Base-by-base conservation (phyloP, 306 rosid species). In the Benincasa hispida region DNA sequence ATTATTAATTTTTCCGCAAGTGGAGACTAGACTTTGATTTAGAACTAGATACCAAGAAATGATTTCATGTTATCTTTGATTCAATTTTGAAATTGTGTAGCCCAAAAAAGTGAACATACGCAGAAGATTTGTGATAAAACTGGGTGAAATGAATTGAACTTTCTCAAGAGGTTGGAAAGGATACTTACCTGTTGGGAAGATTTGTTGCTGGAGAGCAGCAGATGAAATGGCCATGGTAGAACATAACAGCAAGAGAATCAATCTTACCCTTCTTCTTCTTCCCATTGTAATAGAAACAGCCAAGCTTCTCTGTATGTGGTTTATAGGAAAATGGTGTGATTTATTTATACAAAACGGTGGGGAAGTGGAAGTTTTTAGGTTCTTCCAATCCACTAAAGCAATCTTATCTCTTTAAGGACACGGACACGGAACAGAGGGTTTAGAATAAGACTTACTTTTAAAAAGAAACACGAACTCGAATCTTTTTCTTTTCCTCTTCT, bases 131-230 rank as follows among this genome's bases (percentile, higher is more conserved):
- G 17, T 57, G 62, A 57, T 57, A 57, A 57, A 60, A 60, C 10
- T 2, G 25, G 48, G 4, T 37, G 51, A 37, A 50, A 5, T 50
- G 69, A 74, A 50, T 17, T 50, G 69, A 74, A 25, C 60, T 5
- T 70, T 6, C 0, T 50, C 13, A 8, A 69, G 15, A 75, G 59
- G 57, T 62, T 21, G n/a, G 25, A 51, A 60, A n/a, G 24, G 77
- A 13, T 68, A 81, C 55, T 69, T 22, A 87, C 97, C 97, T 84
- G 91, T 78, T 79, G 84, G 51, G 72, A 80, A 80, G 74, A 51
- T 77, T 82, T 80, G 79, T 55, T 39, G 88, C 76, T 73, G 79
- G 55, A 17, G 55, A 50, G 55, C 55, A 76, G 83, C 56, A 55
- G 84, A 76, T 22, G 92, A 78, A 54, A 81, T 68, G 10, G 82